Percentiles rank a stretch among this genome's conserved stretches.
Conservation (phyloP, 257 asterid genomes). For the Salvia splendens region DNA sequence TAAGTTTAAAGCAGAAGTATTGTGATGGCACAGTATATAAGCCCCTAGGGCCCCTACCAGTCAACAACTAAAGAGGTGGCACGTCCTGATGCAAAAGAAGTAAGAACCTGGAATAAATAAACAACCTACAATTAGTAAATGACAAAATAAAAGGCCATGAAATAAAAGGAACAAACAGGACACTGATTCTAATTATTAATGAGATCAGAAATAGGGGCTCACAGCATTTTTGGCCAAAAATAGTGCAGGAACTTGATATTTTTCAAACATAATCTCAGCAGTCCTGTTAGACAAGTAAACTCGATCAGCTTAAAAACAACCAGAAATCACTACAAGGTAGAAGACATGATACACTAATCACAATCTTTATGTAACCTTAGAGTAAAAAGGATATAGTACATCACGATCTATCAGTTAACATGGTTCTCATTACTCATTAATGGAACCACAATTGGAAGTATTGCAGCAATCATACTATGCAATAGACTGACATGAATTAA, state of each 20-base stretch:
- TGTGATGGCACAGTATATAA: neutral
- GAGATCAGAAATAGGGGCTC: constrained; percentile 45
- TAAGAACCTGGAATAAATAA: constrained; percentile 68
- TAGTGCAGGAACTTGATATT: constrained; percentile 95
- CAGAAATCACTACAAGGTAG: constrained; percentile 13
- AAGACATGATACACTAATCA: neutral
- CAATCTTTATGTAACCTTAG: constrained; percentile 3
- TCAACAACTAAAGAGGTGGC: constrained; percentile 97
- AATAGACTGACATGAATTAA: neutral
- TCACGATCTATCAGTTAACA: constrained; percentile 23
- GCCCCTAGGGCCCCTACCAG: constrained; percentile 57
- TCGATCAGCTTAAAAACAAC: constrained; percentile 29
- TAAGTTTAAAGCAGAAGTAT: constrained; percentile 9
- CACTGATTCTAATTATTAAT: constrained; percentile 16
- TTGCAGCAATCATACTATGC: neutral
- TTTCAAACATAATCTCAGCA: constrained; percentile 97
- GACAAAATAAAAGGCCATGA: constrained; percentile 1
- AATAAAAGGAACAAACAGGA: constrained; percentile 9
- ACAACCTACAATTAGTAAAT: constrained; percentile 27
- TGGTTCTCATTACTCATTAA: constrained; percentile 2
- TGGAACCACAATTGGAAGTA: neutral
- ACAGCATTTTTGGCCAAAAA: constrained; percentile 98
- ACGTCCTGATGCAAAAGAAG: constrained; percentile 99
- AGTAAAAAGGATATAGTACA: constrained; percentile 1
- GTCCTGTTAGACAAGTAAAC: constrained; percentile 65